phyloP scores from a whole-genome alignment of 2,329 filamentous ascomycete species.

The Ceratocystis alfenasii region DNA sequence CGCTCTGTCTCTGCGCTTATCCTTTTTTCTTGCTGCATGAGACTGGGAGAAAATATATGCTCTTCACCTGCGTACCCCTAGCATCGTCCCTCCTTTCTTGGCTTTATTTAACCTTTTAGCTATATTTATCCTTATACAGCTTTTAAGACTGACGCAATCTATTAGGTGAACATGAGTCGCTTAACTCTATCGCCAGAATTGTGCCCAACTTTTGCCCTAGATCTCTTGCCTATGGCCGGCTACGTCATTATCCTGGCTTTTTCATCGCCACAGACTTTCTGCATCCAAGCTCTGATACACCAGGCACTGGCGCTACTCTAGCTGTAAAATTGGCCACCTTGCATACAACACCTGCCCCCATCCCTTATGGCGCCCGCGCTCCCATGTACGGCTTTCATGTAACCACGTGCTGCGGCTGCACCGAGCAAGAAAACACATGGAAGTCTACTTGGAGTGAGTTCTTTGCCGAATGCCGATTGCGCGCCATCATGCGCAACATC shows the following conservation, averaged over 20 bases:
- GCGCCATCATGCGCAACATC: slow-evolving; percentile 38
- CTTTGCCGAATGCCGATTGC: slow-evolving; percentile 64
- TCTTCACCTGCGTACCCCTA: neutral
- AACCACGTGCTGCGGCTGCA: slow-evolving; percentile 76
- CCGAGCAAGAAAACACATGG: slow-evolving; percentile 67
- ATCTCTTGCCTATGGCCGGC: slow-evolving; percentile 59
- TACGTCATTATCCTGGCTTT: slow-evolving; percentile 40
- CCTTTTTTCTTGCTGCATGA: neutral
- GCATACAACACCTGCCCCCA: slow-evolving; percentile 62
- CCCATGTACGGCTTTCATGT: slow-evolving; percentile 74
- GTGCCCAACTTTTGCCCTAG: slow-evolving; percentile 67
- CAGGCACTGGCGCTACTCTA: slow-evolving; percentile 45
- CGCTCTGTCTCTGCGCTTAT: neutral
- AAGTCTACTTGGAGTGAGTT: slow-evolving; percentile 70
- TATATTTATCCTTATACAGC: neutral
- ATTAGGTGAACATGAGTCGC: slow-evolving; percentile 65
- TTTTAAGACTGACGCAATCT: slow-evolving; percentile 8
- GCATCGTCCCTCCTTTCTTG: neutral
- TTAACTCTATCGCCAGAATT: slow-evolving; percentile 63
- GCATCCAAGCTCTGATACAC: slow-evolving; percentile 41
- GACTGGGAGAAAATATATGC: neutral
- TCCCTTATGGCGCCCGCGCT: slow-evolving; percentile 42
- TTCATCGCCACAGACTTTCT: slow-evolving; percentile 72
- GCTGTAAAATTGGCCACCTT: slow-evolving; percentile 67
- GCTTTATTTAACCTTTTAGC: neutral